Evolutionary conservation across 2,329 filamentous ascomycete genomes (phyloP).

Genomic region (Penicillium palitans): DNA sequence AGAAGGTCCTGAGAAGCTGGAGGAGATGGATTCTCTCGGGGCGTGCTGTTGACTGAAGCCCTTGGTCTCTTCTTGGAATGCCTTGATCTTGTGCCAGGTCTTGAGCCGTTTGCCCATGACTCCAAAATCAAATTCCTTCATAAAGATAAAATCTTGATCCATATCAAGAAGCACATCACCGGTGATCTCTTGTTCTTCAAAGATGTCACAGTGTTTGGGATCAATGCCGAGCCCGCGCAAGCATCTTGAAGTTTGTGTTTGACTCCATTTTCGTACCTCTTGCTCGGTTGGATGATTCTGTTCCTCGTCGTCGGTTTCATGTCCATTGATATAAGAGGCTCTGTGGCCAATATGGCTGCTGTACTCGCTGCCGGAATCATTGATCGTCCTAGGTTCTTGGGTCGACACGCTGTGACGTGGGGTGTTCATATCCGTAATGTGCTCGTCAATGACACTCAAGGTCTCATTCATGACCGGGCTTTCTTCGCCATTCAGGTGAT

Average conservation of each 20-base stretch:
- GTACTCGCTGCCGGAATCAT: slow-evolving; percentile 87
- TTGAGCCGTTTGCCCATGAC: slow-evolving; percentile 86
- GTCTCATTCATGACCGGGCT: slow-evolving; percentile 91
- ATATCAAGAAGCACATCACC: slow-evolving; percentile 91
- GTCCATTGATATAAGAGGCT: slow-evolving; percentile 86
- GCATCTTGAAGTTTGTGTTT: slow-evolving; percentile 83
- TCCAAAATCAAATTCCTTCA: slow-evolving; percentile 92
- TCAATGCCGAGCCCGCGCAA: slow-evolving; percentile 84
- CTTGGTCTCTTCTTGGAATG: slow-evolving; percentile 82
- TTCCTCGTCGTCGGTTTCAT: slow-evolving; percentile 94
- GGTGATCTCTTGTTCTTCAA: slow-evolving; percentile 91
- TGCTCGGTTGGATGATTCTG: slow-evolving; percentile 65
- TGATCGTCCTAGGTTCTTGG: slow-evolving; percentile 57
- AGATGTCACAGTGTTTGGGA: slow-evolving; percentile 87
- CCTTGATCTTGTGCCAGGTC: slow-evolving; percentile 96
- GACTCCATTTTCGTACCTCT: slow-evolving; percentile 78
- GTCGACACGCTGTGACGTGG: slow-evolving; percentile 55
- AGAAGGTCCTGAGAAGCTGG: slow-evolving; percentile 45
- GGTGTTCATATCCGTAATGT: slow-evolving; percentile 82
- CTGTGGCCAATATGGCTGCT: slow-evolving; percentile 75
- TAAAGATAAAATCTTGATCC: slow-evolving; percentile 91
- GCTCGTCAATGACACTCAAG: slow-evolving; percentile 92
- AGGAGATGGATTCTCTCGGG: slow-evolving; percentile 38
- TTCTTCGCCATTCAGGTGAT: slow-evolving; percentile 56
- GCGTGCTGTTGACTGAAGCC: slow-evolving; percentile 51